Percentiles rank a stretch among this genome's conserved stretches.
Evolutionary conservation across 805 yeast genomes (phyloP).

Genomic region (Metschnikowia borealis): DNA sequence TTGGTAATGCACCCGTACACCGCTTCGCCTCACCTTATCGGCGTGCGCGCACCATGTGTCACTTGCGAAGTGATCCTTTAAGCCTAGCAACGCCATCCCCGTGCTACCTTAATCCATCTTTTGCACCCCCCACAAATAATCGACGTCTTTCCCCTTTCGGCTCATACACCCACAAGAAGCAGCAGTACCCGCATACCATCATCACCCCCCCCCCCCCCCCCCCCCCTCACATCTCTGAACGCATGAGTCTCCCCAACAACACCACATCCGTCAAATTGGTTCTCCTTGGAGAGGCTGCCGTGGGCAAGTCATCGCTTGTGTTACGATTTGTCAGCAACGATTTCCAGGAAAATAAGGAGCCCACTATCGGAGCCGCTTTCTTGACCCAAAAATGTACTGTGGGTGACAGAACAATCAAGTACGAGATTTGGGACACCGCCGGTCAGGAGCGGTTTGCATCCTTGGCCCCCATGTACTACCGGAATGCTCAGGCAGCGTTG

Average conservation of each 20-base stretch:
- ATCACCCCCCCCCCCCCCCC: too few species aligned
- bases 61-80: conserved; percentile 1
- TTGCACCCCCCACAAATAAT: background rate
- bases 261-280: conserved; percentile 53
- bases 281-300: conserved; percentile 77
- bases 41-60: conserved; percentile 5
- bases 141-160: background rate
- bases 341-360: conserved; percentile 69
- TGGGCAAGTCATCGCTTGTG: conserved; percentile 70
- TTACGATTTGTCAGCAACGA: conserved; percentile 69
- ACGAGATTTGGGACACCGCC: conserved; percentile 86
- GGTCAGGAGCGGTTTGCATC: conserved; percentile 80
- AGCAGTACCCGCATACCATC: background rate
- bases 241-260: conserved; percentile 13
- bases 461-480: conserved; percentile 77
- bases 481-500: conserved; percentile 76
- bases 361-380: conserved; percentile 85
- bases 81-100: conserved; percentile 3
- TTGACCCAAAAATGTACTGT: conserved; percentile 62
- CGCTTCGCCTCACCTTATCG: conserved; percentile 4
- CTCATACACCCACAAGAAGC: background rate
- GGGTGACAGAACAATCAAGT: conserved; percentile 54
- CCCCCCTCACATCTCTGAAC: background rate
- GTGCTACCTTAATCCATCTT: background rate
- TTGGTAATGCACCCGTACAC: background rate